These are phyloP conservation scores for Penicillium sp. DNA, from an alignment of 2,329 filamentous ascomycete species.

Conservation along the genomic window DNA sequence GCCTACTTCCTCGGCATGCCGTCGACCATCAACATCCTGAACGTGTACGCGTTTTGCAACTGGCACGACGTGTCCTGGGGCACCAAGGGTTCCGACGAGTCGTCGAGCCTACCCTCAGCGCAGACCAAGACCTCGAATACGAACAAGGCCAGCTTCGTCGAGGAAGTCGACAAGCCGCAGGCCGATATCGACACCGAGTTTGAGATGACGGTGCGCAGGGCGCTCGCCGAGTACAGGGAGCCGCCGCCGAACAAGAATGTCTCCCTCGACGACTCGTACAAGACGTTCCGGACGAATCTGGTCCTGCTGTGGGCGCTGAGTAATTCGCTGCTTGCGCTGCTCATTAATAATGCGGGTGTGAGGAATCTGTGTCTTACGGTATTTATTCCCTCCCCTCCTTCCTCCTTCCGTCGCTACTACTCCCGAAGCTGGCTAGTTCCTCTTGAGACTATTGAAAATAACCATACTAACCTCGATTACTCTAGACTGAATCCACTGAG, in stretches of 20 bases:
- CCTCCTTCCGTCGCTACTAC: background rate
- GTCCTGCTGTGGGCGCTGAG: conserved; percentile 96
- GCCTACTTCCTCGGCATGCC: conserved; percentile 92
- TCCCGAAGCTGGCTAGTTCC: background rate
- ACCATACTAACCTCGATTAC: background rate
- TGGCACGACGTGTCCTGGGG: conserved; percentile 99
- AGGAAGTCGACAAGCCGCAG: conserved; percentile 95
- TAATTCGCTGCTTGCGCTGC: conserved; percentile 82
- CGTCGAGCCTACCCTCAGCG: conserved; percentile 90
- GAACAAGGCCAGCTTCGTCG: conserved; percentile 84
- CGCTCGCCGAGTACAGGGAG: conserved; percentile 79
- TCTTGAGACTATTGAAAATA: background rate
- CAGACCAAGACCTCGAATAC: conserved; percentile 80
- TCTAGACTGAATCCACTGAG: conserved; percentile 66
- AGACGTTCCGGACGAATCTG: conserved; percentile 96
- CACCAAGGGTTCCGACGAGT: conserved; percentile 97
- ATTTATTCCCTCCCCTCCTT: conserved; percentile 37
- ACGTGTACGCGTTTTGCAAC: conserved; percentile 99
- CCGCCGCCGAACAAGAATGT: conserved; percentile 79
- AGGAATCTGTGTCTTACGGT: conserved; percentile 83
- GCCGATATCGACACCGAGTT: conserved; percentile 98
- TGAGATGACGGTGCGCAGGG: conserved; percentile 92
- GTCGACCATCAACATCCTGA: conserved; percentile 98
- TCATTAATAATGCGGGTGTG: conserved; percentile 87
- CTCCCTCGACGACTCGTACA: conserved; percentile 96